Evolutionary conservation across 208 protist species (phyloP).

Genomic region (Leishmania turanica): DNA sequence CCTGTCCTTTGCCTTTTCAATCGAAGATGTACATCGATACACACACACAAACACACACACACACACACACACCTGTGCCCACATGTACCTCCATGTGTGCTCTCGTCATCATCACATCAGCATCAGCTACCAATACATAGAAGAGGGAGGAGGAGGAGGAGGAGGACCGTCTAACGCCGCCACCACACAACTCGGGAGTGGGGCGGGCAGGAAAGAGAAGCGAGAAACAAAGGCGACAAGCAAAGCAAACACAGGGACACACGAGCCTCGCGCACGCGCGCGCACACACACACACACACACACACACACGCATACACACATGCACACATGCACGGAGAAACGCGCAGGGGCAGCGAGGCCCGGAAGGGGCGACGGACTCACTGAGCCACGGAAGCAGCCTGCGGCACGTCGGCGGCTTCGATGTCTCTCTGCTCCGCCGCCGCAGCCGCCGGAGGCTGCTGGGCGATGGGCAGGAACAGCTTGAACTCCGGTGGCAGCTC

Average conservation of each 20-base stretch:
- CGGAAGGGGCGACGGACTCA: conserved; percentile 5
- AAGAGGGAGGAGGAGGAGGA: no score
- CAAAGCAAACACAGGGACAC: neutral
- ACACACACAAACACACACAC: conserved; percentile 7
- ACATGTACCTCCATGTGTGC: neutral
- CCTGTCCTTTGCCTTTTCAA: neutral
- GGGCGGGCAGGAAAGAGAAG: neutral
- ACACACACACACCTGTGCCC: conserved; percentile 1
- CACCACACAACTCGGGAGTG: neutral
- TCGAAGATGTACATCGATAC: conserved; percentile 13
- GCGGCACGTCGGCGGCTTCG: conserved; percentile 23
- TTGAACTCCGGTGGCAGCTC: conserved; percentile 99
- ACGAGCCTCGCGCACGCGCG: neutral
- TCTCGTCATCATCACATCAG: neutral
- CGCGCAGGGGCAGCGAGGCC: neutral
- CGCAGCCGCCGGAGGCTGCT: conserved; percentile 41
- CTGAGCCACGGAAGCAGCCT: conserved; percentile 14
- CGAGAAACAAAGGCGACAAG: neutral
- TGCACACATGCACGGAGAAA: no score
- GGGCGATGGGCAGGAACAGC: conserved; percentile 95
- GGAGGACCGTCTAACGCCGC: neutral
- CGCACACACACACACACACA: neutral
- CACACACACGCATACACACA: neutral
- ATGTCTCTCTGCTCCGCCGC: conserved; percentile 23
- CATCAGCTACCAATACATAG: conserved; percentile 2